Base-by-base conservation (phyloP, 1,284 basidiomycete genomes). In the Omphalotus olearius region DNA sequence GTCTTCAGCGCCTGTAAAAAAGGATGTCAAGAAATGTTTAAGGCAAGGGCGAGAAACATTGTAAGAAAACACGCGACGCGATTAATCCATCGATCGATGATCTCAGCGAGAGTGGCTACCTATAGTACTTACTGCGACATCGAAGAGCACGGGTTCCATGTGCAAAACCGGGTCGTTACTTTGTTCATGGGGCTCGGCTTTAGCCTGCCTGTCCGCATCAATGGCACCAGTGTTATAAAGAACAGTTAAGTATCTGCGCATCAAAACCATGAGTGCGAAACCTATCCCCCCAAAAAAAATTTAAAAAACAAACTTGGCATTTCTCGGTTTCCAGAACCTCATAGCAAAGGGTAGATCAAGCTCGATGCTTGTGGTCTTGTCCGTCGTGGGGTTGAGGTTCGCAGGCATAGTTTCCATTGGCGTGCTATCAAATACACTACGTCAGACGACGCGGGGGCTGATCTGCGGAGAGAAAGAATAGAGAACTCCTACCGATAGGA, bases 401-500 rank as follows among this genome's bases (percentile, higher is more conserved):
- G 60, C 57, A 44, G 66, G 64, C 46, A 69, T 59, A 54, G 67
- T 69, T 30, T 37, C 25, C 59, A 76, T 33, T 13, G 30, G 30
- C 30, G 30, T 10, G 7, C 30, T 33, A 33, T 33, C 13, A 7
- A 33, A 5, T 23, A 28, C 30, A 13, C 9, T 13, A 13, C 30
- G 30, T 33, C 13, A 33, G 30, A 13, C 30, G 30, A 13, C 30
- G 7, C 30, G 13, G 2, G n/a, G 13, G 7, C 9, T 33, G 75
- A 50, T 68, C 30, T 33, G 13, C 30, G 13, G 13, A 10, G 13
- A 33, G 9, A 10, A 13, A 13, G 13, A 33, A 33, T 13, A 3
- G 69, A 13, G 79, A 79, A 46, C 62, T 68, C 72, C 43, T 57
- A 85, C 85, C 84, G 74, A 64, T 88, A 90, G 16, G 88, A 90